These are phyloP conservation scores for Xerocomus amazonicus DNA, from an alignment of 1,284 basidiomycete species.

Conservation along the genomic window DNA sequence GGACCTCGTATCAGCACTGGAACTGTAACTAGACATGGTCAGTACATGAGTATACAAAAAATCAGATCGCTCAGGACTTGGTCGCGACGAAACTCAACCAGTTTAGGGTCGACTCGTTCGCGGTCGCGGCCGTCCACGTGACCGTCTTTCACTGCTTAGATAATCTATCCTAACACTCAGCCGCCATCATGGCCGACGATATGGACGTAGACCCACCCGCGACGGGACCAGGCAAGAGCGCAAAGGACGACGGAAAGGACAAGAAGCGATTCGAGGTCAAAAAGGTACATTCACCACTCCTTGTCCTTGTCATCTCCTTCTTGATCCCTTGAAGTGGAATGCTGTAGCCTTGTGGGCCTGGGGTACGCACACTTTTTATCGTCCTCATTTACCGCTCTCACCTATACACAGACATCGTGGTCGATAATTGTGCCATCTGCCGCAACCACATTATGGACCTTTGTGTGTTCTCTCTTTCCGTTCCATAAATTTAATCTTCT, in stretches of 20 bases:
- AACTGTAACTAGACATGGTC: conserved; percentile 35
- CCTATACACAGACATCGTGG: conserved; percentile 74
- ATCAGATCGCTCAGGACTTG: background rate
- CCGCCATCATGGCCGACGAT: conserved; percentile 57
- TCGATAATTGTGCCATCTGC: conserved; percentile 96
- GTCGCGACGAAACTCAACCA: conserved; percentile 26
- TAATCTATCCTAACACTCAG: conserved; percentile 9
- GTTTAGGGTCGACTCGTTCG: conserved; percentile 36
- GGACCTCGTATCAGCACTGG: conserved; percentile 40
- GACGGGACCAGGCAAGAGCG: conserved; percentile 36
- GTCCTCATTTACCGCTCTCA: conserved; percentile 8
- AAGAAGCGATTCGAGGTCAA: conserved; percentile 92
- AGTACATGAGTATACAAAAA: conserved; percentile 25
- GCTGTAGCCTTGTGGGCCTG: conserved; percentile 95
- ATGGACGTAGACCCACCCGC: conserved; percentile 76
- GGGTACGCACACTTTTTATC: conserved; percentile 53
- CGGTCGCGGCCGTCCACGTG: conserved; percentile 34
- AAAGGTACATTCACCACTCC: conserved; percentile 58
- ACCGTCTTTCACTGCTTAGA: conserved; percentile 12
- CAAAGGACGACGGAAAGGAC: conserved; percentile 52
- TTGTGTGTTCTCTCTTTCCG: conserved; percentile 53
- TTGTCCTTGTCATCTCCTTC: conserved; percentile 3
- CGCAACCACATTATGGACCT: conserved; percentile 99
- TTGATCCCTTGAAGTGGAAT: conserved; percentile 73
- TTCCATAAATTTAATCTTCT: conserved; percentile 6